phyloP scores from a whole-genome alignment of 805 yeast species.

The Pachysolen tannophilus region DNA sequence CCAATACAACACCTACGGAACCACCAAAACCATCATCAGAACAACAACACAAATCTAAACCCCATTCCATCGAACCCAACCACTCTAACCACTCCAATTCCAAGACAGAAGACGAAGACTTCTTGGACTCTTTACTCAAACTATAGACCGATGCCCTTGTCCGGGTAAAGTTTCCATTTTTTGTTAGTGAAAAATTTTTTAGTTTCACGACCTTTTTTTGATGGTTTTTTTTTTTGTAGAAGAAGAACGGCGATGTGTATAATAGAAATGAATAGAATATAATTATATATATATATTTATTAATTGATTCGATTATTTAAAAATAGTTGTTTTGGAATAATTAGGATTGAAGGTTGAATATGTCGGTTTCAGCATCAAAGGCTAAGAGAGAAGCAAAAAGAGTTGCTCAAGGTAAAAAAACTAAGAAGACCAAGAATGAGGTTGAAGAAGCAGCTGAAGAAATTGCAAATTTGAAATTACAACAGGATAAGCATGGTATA shows the following conservation, averaged over 20 bases:
- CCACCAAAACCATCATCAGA: neutral
- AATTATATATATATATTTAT: no score
- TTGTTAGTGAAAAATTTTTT: no score
- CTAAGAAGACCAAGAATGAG: constrained; percentile 54
- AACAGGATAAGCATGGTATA: constrained; percentile 87
- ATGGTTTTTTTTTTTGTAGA: no score
- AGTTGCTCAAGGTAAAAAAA: constrained; percentile 70
- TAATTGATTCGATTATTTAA: no score
- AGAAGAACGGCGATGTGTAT: no score
- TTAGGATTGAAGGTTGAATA: no score
- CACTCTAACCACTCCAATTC: constrained; percentile 1
- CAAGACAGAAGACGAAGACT: constrained; percentile 12
- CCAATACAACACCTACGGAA: neutral
- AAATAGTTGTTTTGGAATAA: no score
- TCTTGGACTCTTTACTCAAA: constrained; percentile 13
- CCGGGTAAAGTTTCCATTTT: no score
- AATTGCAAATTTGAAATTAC: constrained; percentile 81
- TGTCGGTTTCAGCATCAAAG: constrained; percentile 79
- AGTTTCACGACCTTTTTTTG: no score
- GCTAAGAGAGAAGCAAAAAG: constrained; percentile 98
- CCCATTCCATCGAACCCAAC: constrained; percentile 1
- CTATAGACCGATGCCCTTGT: no score
- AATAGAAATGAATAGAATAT: no score
- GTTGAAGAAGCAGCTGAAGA: constrained; percentile 61
- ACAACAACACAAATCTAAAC: neutral